Evolutionary conservation across 108 stramenopile species (phyloP).

Genomic region (Nitzschia palea): DNA sequence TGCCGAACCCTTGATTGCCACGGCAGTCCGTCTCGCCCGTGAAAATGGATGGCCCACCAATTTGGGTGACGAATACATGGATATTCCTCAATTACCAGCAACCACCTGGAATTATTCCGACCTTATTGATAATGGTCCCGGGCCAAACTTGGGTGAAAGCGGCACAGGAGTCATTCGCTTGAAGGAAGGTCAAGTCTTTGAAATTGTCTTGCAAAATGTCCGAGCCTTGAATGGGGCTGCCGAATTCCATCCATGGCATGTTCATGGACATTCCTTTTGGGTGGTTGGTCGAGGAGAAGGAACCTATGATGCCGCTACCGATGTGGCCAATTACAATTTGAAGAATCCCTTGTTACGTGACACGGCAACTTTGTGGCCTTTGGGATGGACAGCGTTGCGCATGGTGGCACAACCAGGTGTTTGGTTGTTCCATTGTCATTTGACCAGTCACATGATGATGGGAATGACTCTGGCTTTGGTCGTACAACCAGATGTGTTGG

Average conservation of each 20-base stretch:
- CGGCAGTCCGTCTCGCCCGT: not conserved
- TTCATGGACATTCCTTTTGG: slow-evolving; percentile 45
- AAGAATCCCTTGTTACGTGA: slow-evolving; percentile 42
- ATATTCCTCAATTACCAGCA: slow-evolving; percentile 30
- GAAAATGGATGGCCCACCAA: slow-evolving; percentile 1
- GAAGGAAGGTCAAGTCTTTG: not conserved
- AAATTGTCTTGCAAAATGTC: slow-evolving; percentile 23
- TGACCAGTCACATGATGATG: slow-evolving; percentile 35
- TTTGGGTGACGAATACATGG: slow-evolving; percentile 6
- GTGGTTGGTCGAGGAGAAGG: slow-evolving; percentile 41
- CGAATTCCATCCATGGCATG: slow-evolving; percentile 44
- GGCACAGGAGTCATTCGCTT: slow-evolving; percentile 1
- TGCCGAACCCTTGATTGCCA: not conserved
- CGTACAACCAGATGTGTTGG: slow-evolving; percentile 24
- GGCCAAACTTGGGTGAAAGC: not conserved
- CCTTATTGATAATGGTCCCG: not conserved
- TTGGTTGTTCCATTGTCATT: slow-evolving; percentile 43
- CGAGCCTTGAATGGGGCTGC: slow-evolving; percentile 18
- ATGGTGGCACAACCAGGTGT: slow-evolving; percentile 45
- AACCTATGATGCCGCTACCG: slow-evolving; percentile 30
- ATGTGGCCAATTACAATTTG: slow-evolving; percentile 36
- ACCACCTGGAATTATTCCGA: slow-evolving; percentile 28
- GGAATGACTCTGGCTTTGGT: slow-evolving; percentile 38
- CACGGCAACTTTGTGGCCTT: slow-evolving; percentile 33
- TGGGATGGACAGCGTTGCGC: slow-evolving; percentile 47